phyloP scores from a whole-genome alignment of 345 rosid species.

The Firmiana major region DNA sequence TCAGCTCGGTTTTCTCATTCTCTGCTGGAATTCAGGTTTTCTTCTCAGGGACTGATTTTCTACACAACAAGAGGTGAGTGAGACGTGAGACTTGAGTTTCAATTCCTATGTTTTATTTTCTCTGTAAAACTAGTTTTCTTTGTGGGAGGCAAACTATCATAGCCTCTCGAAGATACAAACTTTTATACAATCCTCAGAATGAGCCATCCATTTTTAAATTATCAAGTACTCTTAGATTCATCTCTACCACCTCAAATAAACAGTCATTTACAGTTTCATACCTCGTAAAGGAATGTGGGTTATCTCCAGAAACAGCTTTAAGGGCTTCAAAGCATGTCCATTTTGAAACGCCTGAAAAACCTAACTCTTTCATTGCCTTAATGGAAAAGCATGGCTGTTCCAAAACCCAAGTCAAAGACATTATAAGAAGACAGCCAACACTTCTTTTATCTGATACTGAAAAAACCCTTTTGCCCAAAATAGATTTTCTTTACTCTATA shows the following conservation, averaged over 20 bases:
- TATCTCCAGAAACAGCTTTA: slow-evolving; percentile 24
- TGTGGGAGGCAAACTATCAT: not conserved
- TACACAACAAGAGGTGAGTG: not conserved
- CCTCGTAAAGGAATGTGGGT: too few relatives aligned
- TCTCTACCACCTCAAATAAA: too few relatives aligned
- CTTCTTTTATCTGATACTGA: slow-evolving; percentile 11
- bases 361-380: slow-evolving; percentile 18
- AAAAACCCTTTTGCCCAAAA: slow-evolving; percentile 28
- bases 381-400: slow-evolving; percentile 20
- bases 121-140: not conserved
- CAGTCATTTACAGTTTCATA: too few relatives aligned
- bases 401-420: slow-evolving; percentile 7
- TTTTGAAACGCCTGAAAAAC: slow-evolving; percentile 17
- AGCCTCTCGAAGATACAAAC: not conserved
- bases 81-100: not conserved
- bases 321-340: slow-evolving; percentile 10
- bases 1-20: not conserved
- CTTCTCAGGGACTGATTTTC: not conserved
- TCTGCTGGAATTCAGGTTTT: not conserved
- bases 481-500: slow-evolving; percentile 19
- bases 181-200: not conserved
- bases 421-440: not conserved
- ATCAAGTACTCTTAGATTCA: not conserved
- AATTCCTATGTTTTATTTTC: not conserved
- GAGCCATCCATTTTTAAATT: not conserved